Evolutionary conservation across 2,329 filamentous ascomycete genomes (phyloP).

Genomic region (Apiospora pterosperma): DNA sequence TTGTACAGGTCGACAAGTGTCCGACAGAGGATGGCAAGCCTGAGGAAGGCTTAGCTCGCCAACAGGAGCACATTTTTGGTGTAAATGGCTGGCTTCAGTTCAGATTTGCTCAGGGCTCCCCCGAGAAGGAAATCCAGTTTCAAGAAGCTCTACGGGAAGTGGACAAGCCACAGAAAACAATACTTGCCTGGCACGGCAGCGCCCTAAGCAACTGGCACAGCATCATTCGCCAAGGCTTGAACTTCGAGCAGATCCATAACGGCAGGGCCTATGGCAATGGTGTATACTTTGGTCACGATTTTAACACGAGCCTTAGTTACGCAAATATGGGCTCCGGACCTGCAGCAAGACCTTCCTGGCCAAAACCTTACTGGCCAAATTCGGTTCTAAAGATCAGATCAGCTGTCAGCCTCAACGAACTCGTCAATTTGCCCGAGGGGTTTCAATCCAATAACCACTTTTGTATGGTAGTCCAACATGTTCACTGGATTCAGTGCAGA

Average conservation of each 20-base stretch:
- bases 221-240: slow-evolving; percentile 78
- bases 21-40: slow-evolving; percentile 17
- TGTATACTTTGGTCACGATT: slow-evolving; percentile 71
- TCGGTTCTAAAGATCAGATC: slow-evolving; percentile 58
- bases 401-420: slow-evolving; percentile 77
- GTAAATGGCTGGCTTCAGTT: slow-evolving; percentile 75
- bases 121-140: slow-evolving; percentile 81
- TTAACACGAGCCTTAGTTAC: slow-evolving; percentile 45
- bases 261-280: slow-evolving; percentile 76
- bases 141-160: slow-evolving; percentile 54
- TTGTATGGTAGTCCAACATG: slow-evolving; percentile 68
- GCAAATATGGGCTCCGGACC: not conserved
- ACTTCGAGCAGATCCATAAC: slow-evolving; percentile 60
- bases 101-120: slow-evolving; percentile 81
- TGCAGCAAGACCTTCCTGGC: too few relatives aligned
- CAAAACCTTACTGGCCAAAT: slow-evolving; percentile 53
- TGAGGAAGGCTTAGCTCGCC: slow-evolving; percentile 11
- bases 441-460: slow-evolving; percentile 51
- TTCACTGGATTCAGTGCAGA: slow-evolving; percentile 87
- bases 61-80: slow-evolving; percentile 54
- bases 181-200: slow-evolving; percentile 89
- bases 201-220: slow-evolving; percentile 78
- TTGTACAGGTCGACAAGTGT: slow-evolving; percentile 65
- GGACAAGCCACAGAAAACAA: slow-evolving; percentile 42
- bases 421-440: slow-evolving; percentile 68